Base-by-base conservation (phyloP, 129 eudicot genomes). In the Lonicera japonica region DNA sequence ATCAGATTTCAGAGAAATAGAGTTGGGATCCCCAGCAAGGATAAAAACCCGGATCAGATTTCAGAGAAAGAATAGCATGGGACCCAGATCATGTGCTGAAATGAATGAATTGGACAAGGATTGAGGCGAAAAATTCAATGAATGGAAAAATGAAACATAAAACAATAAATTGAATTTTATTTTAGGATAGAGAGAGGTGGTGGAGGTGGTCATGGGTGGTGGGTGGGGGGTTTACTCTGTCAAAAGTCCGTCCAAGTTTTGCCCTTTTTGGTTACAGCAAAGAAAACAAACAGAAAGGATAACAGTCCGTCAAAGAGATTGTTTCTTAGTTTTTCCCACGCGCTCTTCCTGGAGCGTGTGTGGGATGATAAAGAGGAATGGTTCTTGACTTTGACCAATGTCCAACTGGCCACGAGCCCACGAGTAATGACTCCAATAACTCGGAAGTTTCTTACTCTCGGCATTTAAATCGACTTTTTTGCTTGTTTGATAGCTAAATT, bases 11-110 rank as follows among this genome's bases (percentile, higher is more conserved):
- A 29, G 6, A 29, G 36, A 29, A 29, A 29, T n/a, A 29, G 4
- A 29, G 36, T 2, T 55, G 25, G 48, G 24, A 21, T 19, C 16
- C 20, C 65, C 39, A 61, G 43, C 34, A 66, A 36, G 39, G 65
- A 69, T 19, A 34, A 68, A 62, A 73, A 79, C 77, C 74, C 75
- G 72, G 71, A 79, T 73, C 73, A 61, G 61, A 78, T 66, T 51
- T 68, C 51, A 61, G 43, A 61, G 38, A 52, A 36, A 53, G 34
- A 74, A 54, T 61, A 36, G 54, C 68, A 69, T 48, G 15, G 53
- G 5, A 65, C 61, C 71, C 55, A 76, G 70, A 66, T 77, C 74
- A 64, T 13, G 63, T 24, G 70, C 25, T 43, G 74, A n/a, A n/a
- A n/a, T n/a, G n/a, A 50, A 25, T 41, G 73, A 51, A 39, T 50